These are phyloP conservation scores for Fagus sylvatica DNA, from an alignment of 306 rosid species.

Conservation along the genomic window DNA sequence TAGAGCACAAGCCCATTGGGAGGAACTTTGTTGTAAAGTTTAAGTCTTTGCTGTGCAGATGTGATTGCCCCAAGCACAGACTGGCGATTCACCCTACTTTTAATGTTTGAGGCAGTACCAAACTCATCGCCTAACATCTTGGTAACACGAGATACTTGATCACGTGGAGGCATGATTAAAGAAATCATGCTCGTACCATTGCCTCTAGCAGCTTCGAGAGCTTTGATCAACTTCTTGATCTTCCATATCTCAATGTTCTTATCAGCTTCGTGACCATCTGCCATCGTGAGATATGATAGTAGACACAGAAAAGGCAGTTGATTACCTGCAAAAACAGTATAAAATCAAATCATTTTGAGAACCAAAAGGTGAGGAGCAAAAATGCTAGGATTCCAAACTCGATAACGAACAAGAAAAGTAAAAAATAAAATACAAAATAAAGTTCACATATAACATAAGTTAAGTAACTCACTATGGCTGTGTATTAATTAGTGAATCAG, in stretches of 20 bases:
- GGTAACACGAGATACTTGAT: constrained; percentile 85
- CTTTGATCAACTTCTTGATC: constrained; percentile 87
- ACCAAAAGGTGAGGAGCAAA: not conserved
- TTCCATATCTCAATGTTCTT: constrained; percentile 95
- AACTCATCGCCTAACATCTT: constrained; percentile 96
- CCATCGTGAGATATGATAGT: constrained; percentile 31
- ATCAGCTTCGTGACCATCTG: constrained; percentile 83
- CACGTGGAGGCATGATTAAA: constrained; percentile 90
- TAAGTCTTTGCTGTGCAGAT: constrained; percentile 86
- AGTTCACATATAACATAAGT: not conserved
- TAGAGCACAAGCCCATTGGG: constrained; percentile 86
- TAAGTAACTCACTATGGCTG: not conserved
- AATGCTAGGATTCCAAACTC: not conserved
- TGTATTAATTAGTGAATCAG: not conserved
- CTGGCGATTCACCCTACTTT: constrained; percentile 86
- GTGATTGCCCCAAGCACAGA: constrained; percentile 89
- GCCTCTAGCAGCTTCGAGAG: constrained; percentile 83
- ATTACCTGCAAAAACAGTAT: not conserved
- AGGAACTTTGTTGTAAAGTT: constrained; percentile 87
- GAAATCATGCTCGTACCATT: constrained; percentile 97
- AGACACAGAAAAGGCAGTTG: not conserved
- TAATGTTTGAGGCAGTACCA: constrained; percentile 93
- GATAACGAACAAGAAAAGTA: not conserved
- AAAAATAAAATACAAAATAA: not conserved
- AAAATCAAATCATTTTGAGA: not conserved